Base-by-base conservation (phyloP, 331 rosid species). In the Acacia concinna region DNA sequence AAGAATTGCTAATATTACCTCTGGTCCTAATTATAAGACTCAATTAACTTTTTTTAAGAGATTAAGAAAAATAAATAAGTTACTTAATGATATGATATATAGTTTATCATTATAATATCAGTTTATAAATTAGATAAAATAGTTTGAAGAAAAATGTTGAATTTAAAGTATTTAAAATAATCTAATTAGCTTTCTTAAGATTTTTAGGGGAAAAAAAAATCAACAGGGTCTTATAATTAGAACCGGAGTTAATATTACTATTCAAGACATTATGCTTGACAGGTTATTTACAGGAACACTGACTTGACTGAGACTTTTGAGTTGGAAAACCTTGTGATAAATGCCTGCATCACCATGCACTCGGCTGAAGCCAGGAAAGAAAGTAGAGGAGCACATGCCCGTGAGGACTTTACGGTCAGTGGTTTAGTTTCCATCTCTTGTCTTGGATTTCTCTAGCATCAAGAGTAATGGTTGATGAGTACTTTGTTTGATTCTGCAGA, bases 341-440 rank as follows among this genome's bases (percentile, higher is more conserved):
- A 93, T 91, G 98, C 99, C 62, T 87, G 89, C 79, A 62, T 96
- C 88, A 96, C 99, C 72, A 90, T 96, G 98, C 93, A 90, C 86
- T 96, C 99, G 52, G 99, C 99, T 78, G 99, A 96, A 89, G 99
- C 98, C 79, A 91, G 99, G 93, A 91, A 96, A 89, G 99, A 96
- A 84, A 93, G 98, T 81, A 87, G 99, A 86, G 99, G 99, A 59
- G 99, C 99, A 63, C 99, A 96, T 83, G 97, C 97, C 63, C 99
- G 94, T 6, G 99, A 96, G 88, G 99, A 96, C 81, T 96, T 91
- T 83, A 78, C 90, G 59, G 99, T 93, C 23, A 64, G 81, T 81
- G 62, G 6, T 38, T 25, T 8, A 40, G 72, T 44, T 68, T 20
- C 8, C 20, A 5, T 17, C 43, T 23, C 20, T 11, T 72, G 47